Conservation (phyloP, 768 basidiomycete species). For the Kwoniella sp. region DNA sequence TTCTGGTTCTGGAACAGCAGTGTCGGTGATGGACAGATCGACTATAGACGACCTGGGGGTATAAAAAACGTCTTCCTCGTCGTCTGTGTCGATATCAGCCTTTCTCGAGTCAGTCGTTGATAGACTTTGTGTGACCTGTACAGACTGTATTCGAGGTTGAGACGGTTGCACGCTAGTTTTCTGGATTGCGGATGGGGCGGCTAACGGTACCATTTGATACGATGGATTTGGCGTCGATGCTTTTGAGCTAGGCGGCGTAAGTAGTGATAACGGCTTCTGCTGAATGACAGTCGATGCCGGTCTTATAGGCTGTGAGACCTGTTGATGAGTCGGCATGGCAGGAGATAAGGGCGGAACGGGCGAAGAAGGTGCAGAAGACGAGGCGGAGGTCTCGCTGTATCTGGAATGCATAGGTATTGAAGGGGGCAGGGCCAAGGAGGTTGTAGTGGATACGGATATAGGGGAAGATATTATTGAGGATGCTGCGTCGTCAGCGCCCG, state of each 20-base stretch:
- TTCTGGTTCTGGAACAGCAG: background rate
- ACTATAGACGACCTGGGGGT: constrained; percentile 30
- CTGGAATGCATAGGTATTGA: constrained; percentile 22
- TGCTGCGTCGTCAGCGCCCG: background rate
- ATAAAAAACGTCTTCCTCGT: constrained; percentile 33
- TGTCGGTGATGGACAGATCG: constrained; percentile 10
- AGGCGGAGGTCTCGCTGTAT: constrained; percentile 34
- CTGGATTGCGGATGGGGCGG: too few relatives aligned
- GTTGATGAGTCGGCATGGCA: constrained; percentile 4
- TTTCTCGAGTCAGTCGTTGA: background rate
- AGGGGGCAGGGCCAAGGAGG: background rate
- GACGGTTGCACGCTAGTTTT: too few relatives aligned
- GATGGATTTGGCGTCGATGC: constrained; percentile 18
- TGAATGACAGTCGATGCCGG: constrained; percentile 1
- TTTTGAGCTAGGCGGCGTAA: constrained; percentile 36
- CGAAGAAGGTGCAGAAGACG: constrained; percentile 37
- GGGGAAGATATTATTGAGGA: constrained; percentile 17
- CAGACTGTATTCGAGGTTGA: background rate
- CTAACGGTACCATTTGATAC: background rate
- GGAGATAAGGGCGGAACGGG: constrained; percentile 25
- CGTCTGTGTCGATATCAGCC: constrained; percentile 9
- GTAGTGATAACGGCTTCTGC: constrained; percentile 14
- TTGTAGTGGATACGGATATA: constrained; percentile 6
- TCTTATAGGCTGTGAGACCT: constrained; percentile 1
- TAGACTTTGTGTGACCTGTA: background rate